phyloP scores from a whole-genome alignment of 2,329 filamentous ascomycete species.

The Diaporthe sp. region DNA sequence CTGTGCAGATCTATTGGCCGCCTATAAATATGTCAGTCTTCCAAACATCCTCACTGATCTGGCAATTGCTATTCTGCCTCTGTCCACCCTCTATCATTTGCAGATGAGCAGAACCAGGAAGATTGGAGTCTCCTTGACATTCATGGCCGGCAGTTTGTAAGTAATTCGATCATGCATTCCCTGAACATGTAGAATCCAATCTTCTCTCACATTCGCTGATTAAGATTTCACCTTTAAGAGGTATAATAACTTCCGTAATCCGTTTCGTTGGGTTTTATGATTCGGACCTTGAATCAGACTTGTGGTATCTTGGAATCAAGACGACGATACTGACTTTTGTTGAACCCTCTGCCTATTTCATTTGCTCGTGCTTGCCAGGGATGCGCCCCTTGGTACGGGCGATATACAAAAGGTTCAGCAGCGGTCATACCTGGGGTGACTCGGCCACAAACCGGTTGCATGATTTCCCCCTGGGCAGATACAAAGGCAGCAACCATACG shows the following conservation, averaged over 20 bases:
- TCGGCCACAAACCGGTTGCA: no score
- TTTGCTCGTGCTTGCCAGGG: conserved; percentile 14
- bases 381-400: background rate
- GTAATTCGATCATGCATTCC: background rate
- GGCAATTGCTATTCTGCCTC: background rate
- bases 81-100: background rate
- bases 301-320: background rate
- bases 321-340: background rate
- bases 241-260: background rate
- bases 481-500: background rate
- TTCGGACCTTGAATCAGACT: background rate
- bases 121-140: background rate
- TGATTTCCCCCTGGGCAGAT: no score
- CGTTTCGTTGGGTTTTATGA: background rate
- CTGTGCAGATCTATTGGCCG: background rate
- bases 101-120: background rate
- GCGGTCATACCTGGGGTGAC: background rate
- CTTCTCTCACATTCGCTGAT: background rate
- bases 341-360: background rate
- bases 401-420: background rate
- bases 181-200: background rate
- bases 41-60: background rate
- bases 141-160: background rate
- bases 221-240: background rate
- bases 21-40: background rate